Percentiles rank a stretch among this genome's conserved stretches.
Conservation (phyloP, 2,329 filamentous ascomycete species). For the Podosphaera leucotricha region DNA sequence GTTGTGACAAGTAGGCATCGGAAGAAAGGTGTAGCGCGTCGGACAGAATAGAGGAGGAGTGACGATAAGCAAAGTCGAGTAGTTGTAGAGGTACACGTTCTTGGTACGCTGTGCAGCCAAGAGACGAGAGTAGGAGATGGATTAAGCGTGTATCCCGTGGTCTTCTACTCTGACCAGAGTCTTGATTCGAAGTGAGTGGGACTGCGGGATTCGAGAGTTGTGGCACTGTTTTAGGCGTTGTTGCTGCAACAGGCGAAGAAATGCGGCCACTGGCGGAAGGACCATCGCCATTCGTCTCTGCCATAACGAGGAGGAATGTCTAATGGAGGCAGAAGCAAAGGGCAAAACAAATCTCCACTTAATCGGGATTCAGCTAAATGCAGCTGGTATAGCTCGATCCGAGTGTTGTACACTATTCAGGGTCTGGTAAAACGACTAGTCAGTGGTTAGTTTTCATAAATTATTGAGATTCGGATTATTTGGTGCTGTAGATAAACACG, state of each 20-base stretch:
- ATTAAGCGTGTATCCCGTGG: constrained; percentile 61
- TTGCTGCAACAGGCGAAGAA: constrained; percentile 6
- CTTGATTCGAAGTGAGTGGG: constrained; percentile 15
- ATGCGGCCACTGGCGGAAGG: constrained; percentile 7
- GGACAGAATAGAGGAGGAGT: constrained; percentile 46
- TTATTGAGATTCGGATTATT: no score
- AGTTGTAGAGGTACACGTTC: constrained; percentile 62
- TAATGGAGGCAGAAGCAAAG: no score
- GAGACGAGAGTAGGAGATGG: constrained; percentile 55
- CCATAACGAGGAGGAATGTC: no score
- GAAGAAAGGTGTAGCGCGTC: constrained; percentile 46
- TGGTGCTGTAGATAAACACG: no score
- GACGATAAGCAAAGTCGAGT: constrained; percentile 69
- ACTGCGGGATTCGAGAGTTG: constrained; percentile 10
- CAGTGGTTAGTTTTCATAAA: no score
- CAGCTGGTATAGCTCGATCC: no score
- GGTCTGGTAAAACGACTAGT: no score
- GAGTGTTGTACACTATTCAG: no score
- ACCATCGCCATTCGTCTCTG: constrained; percentile 14
- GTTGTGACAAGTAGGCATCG: constrained; percentile 35
- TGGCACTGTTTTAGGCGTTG: constrained; percentile 5
- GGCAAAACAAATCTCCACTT: no score
- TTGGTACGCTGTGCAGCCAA: constrained; percentile 60
- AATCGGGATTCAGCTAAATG: no score
- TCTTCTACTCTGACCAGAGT: constrained; percentile 20